These are phyloP conservation scores for Pseudogymnoascus sp. DNA, from an alignment of 2,329 filamentous ascomycete species.

Conservation along the genomic window DNA sequence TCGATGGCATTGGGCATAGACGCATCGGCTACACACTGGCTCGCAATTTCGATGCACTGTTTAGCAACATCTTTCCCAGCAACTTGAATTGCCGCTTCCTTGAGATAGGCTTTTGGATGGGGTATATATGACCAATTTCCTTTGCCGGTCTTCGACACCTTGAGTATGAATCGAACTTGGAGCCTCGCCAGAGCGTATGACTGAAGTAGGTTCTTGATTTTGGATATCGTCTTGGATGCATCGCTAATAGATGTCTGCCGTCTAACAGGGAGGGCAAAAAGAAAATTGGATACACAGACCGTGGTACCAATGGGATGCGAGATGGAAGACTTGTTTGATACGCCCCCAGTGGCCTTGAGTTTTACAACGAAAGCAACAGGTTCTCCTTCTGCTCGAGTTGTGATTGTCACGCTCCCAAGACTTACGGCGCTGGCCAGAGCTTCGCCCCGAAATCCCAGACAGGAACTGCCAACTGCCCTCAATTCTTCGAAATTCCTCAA, in stretches of 20 bases:
- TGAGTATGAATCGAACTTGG: slow-evolving; percentile 52
- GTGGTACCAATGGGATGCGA: slow-evolving; percentile 63
- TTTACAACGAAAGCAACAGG: slow-evolving; percentile 46
- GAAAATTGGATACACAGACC: slow-evolving; percentile 52
- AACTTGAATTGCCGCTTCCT: slow-evolving; percentile 55
- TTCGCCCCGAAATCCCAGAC: slow-evolving; percentile 70
- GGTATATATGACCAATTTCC: slow-evolving; percentile 58
- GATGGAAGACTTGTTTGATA: slow-evolving; percentile 30
- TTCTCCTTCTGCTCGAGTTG: slow-evolving; percentile 56
- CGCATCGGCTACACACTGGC: slow-evolving; percentile 15
- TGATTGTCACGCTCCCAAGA: slow-evolving; percentile 53
- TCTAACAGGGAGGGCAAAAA: slow-evolving; percentile 56
- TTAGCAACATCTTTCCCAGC: slow-evolving; percentile 50
- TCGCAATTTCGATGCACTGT: slow-evolving; percentile 42
- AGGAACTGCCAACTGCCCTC: slow-evolving; percentile 45
- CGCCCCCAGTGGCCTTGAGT: slow-evolving; percentile 35
- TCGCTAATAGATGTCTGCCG: slow-evolving; percentile 51
- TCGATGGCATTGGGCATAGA: not conserved
- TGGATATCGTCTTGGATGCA: slow-evolving; percentile 47
- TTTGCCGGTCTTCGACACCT: slow-evolving; percentile 45
- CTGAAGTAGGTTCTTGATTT: slow-evolving; percentile 53
- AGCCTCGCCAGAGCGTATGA: slow-evolving; percentile 62
- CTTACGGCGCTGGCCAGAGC: slow-evolving; percentile 60
- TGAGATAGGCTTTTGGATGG: slow-evolving; percentile 39
- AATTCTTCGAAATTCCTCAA: slow-evolving; percentile 58